Evolutionary conservation across 164 flowering plant species (phyloP), one percentile per base, ranked within the genome.

Genomic region (Stephania japonica): DNA sequence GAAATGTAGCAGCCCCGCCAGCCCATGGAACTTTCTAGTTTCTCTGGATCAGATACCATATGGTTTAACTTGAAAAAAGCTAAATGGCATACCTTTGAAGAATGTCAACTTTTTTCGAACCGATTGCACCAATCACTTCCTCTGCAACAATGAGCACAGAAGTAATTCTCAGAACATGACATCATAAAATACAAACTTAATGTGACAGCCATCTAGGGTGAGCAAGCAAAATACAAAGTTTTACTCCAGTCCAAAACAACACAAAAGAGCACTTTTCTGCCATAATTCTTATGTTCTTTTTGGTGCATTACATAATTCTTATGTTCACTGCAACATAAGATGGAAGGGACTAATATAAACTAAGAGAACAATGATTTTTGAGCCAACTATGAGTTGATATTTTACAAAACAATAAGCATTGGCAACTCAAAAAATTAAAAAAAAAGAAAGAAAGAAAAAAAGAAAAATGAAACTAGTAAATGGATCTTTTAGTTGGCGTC

Each of bases 71-170:
- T 47, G 38, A 32, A 32, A 47, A 47, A 47, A 0, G 53, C 53
- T 47, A 11, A 47, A 47, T 47, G 53, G 9, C 76, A 65, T 83
- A 91, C 98, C 98, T 89, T 78, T 90, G 98, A 24, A 88, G 87
- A 75, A 94, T 90, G 75, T 89, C 97, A 62, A 91, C 93, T 82
- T 90, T 91, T 75, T 87, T 89, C 23, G 90, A 83, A 84, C 87
- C 97, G 81, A 92, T 92, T 63, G 94, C 87, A 64, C 84, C 85
- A 80, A 91, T 82, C 21, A 94, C 94, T 81, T 87, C 86, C 82
- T 86, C 99, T 92, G 88, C 42, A 81, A n/a, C 7, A 77, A 74
- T 32, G 38, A 4, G 38, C 38, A 32, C 38, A 32, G 67, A 18
- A 16, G 70, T 27, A 71, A 38, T 2, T 70, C 50, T 79, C 24